Evolutionary conservation across 805 yeast species (phyloP).

Genomic region (Maudiozyma bulderi): DNA sequence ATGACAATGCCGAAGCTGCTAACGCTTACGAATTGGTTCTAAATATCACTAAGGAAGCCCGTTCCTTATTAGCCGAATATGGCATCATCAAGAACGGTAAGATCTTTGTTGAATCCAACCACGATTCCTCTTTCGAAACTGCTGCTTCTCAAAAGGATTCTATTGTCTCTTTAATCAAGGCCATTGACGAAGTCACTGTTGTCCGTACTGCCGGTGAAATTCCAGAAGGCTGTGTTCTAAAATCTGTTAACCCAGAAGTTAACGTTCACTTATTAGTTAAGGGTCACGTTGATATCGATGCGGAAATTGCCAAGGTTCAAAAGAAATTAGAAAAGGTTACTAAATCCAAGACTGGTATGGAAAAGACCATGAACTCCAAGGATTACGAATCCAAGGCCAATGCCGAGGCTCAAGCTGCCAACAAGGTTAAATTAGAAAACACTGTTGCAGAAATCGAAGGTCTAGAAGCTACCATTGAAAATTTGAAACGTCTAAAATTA

Average conservation of each 20-base stretch:
- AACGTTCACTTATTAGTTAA: conserved; percentile 85
- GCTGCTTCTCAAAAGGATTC: conserved; percentile 68
- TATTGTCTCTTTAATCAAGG: conserved; percentile 87
- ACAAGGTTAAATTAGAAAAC: conserved; percentile 56
- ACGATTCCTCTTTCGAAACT: conserved; percentile 38
- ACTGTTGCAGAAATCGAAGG: conserved; percentile 83
- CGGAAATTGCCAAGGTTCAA: conserved; percentile 75
- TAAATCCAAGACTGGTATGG: conserved; percentile 50
- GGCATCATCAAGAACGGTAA: conserved; percentile 81
- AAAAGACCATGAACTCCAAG: conserved; percentile 57
- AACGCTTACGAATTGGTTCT: conserved; percentile 75
- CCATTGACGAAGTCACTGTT: conserved; percentile 66
- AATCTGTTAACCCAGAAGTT: conserved; percentile 69
- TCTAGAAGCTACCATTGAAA: conserved; percentile 72
- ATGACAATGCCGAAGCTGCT: conserved; percentile 55
- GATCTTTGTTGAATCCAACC: conserved; percentile 65
- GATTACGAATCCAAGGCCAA: conserved; percentile 86
- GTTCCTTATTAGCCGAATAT: conserved; percentile 88
- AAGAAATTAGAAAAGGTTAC: conserved; percentile 62
- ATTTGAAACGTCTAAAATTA: conserved; percentile 70
- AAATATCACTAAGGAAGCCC: conserved; percentile 79
- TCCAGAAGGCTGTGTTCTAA: conserved; percentile 86
- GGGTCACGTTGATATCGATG: conserved; percentile 89
- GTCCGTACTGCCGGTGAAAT: conserved; percentile 45
- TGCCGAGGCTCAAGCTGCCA: conserved; percentile 69